Evolutionary conservation across 371 early-diverging fungal genomes (phyloP).

Genomic region (Globomyces sp.): DNA sequence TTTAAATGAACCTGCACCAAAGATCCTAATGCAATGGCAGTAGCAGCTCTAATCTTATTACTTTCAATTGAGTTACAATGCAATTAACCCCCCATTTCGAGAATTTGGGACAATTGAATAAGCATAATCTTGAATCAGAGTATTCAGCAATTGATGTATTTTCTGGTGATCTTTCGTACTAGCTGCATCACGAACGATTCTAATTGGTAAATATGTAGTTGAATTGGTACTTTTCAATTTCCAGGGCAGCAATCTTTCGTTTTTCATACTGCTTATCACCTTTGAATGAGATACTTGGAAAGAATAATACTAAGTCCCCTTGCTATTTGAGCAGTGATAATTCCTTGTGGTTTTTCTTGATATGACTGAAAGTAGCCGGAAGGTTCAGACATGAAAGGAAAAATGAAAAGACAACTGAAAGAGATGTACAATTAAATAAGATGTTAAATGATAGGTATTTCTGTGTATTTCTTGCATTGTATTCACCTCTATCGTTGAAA

Average conservation of each 20-base stretch:
- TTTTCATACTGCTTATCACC: conserved; percentile 76
- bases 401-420: too few relatives aligned
- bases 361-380: conserved; percentile 6
- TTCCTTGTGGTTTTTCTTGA: conserved; percentile 11
- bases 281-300: background rate
- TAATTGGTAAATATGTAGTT: too few relatives aligned
- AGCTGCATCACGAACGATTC: conserved; percentile 64
- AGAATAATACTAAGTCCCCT: conserved; percentile 5
- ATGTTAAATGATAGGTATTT: too few relatives aligned
- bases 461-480: too few relatives aligned
- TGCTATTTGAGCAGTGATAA: conserved; percentile 3
- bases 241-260: conserved; percentile 83
- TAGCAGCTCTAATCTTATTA: conserved; percentile 42
- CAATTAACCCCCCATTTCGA: conserved; percentile 90
- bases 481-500: too few relatives aligned
- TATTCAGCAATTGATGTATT: conserved; percentile 55
- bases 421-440: too few relatives aligned
- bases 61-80: conserved; percentile 55
- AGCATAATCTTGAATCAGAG: conserved; percentile 75
- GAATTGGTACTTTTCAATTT: conserved; percentile 69
- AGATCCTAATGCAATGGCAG: conserved; percentile 79
- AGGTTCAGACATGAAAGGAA: conserved; percentile 5
- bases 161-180: conserved; percentile 48
- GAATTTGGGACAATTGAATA: conserved; percentile 75
- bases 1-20: conserved; percentile 54